Evolutionary conservation across 2,329 filamentous ascomycete genomes (phyloP).

Genomic region (Hypoxylon sp.): DNA sequence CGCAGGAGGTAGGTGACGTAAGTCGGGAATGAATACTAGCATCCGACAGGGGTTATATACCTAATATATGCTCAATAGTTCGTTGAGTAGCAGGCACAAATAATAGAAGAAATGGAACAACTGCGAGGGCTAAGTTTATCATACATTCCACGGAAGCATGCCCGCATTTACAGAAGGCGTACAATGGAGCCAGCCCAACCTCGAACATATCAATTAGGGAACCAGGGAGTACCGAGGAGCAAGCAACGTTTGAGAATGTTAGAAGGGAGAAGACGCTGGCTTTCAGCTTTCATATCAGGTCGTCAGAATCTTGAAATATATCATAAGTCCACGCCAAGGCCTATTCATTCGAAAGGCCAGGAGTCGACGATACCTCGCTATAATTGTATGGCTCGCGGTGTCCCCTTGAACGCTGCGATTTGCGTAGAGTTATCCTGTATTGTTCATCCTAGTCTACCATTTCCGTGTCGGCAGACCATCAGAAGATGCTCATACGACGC

Average conservation of each 20-base stretch:
- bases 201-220: background rate
- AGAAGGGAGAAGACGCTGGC: background rate
- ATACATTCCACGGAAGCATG: too few relatives aligned
- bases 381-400: background rate
- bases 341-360: background rate
- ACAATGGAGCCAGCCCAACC: background rate
- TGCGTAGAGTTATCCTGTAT: constrained; percentile 3
- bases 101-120: too few relatives aligned
- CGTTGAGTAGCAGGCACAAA: too few relatives aligned
- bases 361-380: background rate
- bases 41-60: too few relatives aligned
- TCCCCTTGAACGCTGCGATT: background rate
- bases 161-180: too few relatives aligned
- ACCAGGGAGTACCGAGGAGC: background rate
- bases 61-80: too few relatives aligned
- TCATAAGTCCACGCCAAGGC: background rate
- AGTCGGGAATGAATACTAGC: too few relatives aligned
- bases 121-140: too few relatives aligned
- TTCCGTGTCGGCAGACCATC: background rate
- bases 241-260: background rate
- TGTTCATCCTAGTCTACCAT: background rate
- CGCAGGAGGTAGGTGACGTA: too few relatives aligned
- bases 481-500: background rate
- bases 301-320: background rate
- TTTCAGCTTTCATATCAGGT: background rate